A percentile compares a stretch with the other conserved stretches of the same genome.
Evolutionary conservation across 495 filamentous ascomycete genomes (phyloP).

Genomic region (Penicillium psychrofluorescens): DNA sequence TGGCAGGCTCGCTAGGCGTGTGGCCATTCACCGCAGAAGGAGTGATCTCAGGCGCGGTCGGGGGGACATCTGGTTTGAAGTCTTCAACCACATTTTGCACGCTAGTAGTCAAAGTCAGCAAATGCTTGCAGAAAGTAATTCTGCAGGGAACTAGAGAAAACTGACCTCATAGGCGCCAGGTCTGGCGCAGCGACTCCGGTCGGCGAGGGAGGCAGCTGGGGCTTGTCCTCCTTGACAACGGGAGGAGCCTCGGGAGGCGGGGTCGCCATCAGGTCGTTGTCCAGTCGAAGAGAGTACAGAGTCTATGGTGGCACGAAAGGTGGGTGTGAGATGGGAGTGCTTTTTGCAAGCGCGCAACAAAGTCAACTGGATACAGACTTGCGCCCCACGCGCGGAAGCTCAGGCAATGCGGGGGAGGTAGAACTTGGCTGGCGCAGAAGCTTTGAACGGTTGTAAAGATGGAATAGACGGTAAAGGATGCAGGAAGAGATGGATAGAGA

Average conservation of each 20-base stretch:
- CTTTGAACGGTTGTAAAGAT: neutral
- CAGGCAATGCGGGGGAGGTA: neutral
- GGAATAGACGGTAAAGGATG: conserved; percentile 4
- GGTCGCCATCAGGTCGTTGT: conserved; percentile 35
- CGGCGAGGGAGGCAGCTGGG: conserved; percentile 36
- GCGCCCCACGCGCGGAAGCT: conserved; percentile 8
- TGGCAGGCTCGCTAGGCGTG: conserved; percentile 8
- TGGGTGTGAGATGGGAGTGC: conserved; percentile 1
- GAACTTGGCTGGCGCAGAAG: too few species aligned
- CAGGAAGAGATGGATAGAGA: conserved; percentile 7
- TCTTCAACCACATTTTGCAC: conserved; percentile 12
- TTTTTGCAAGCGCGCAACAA: conserved; percentile 3
- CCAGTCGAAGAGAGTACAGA: conserved; percentile 11
- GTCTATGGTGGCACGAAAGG: neutral
- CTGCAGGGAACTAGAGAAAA: too few species aligned
- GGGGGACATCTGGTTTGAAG: conserved; percentile 10
- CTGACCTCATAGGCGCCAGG: conserved; percentile 24
- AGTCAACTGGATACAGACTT: conserved; percentile 13
- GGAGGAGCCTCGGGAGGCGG: conserved; percentile 40
- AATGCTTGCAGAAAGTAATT: neutral
- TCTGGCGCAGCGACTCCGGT: conserved; percentile 29
- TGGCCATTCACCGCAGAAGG: conserved; percentile 25
- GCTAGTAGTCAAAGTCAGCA: conserved; percentile 13
- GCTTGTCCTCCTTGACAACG: conserved; percentile 39
- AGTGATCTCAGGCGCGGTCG: conserved; percentile 11